A percentile compares a stretch with the other conserved stretches of the same genome.
phyloP scores from a whole-genome alignment of 208 protist genomes.

The Acanthamoeba culbertsoni region DNA sequence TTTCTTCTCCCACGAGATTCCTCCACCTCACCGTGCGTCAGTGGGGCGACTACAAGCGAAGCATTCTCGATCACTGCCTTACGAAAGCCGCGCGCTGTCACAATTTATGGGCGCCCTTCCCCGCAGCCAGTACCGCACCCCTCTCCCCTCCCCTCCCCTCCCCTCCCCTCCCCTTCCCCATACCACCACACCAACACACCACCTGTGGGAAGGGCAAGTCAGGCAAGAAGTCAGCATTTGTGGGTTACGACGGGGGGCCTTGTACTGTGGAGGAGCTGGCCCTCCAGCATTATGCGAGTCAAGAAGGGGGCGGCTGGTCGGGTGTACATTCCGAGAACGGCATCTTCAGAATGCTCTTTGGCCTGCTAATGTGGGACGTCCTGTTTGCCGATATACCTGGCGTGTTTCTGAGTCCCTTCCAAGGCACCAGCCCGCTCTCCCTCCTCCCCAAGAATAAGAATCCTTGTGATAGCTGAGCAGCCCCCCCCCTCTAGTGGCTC shows the following conservation, averaged over 20 bases:
- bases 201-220: not conserved
- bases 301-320: not conserved
- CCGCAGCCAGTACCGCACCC: not conserved
- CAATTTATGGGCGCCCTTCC: not conserved
- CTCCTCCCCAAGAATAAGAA: no score
- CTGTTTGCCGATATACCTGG: not conserved
- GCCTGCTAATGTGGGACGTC: conserved; percentile 28
- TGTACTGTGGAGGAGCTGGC: conserved; percentile 21
- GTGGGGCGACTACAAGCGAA: not conserved
- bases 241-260: not conserved
- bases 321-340: not conserved
- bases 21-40: not conserved
- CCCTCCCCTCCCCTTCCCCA: not conserved
- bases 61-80: not conserved
- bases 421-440: not conserved
- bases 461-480: no score
- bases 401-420: not conserved
- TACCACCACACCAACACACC: not conserved
- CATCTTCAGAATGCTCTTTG: not conserved
- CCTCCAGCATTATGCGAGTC: not conserved
- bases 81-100: not conserved
- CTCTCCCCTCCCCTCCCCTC: not conserved
- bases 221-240: not conserved
- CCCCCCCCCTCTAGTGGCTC: not conserved
- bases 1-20: not conserved